phyloP scores from a whole-genome alignment of 345 rosid species.

The Aquilaria sinensis region DNA sequence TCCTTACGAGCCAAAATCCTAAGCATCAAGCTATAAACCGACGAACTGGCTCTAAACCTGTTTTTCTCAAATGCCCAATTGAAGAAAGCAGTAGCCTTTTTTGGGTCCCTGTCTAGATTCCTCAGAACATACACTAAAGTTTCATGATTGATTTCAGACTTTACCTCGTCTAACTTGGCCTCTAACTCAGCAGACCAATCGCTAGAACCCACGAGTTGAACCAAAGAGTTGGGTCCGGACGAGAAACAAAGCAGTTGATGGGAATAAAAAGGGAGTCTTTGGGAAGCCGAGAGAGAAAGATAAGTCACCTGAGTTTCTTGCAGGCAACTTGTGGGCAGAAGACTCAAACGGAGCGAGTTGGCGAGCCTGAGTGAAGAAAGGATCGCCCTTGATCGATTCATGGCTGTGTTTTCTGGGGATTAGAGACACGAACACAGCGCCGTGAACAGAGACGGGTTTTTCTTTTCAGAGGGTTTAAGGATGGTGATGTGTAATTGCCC shows the following conservation, averaged over 20 bases:
- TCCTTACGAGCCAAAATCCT: slow-evolving; percentile 45
- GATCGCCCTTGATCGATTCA: slow-evolving; percentile 55
- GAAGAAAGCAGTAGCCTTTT: slow-evolving; percentile 55
- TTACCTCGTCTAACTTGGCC: slow-evolving; percentile 28
- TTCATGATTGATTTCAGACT: slow-evolving; percentile 41
- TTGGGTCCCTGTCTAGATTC: slow-evolving; percentile 48
- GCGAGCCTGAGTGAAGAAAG: slow-evolving; percentile 32
- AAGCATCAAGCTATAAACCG: slow-evolving; percentile 56
- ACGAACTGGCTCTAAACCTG: slow-evolving; percentile 55
- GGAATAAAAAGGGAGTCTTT: slow-evolving; percentile 13
- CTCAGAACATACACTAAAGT: slow-evolving; percentile 56
- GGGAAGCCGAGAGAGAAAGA: slow-evolving; percentile 16
- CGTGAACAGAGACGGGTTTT: too few species aligned
- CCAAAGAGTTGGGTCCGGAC: slow-evolving; percentile 35
- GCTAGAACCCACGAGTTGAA: slow-evolving; percentile 32
- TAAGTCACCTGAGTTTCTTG: slow-evolving; percentile 36
- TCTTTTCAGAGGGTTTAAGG: too few species aligned
- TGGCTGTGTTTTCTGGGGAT: slow-evolving; percentile 19
- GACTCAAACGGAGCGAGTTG: slow-evolving; percentile 28
- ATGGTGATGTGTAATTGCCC: too few species aligned
- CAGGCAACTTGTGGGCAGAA: slow-evolving; percentile 21
- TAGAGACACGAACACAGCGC: neutral
- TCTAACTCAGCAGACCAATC: slow-evolving; percentile 56
- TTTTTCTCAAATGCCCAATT: slow-evolving; percentile 53
- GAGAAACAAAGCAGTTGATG: slow-evolving; percentile 30